phyloP scores from a whole-genome alignment of 192 early-diverging fungal genomes.

The Helicostylum pulchrum region DNA sequence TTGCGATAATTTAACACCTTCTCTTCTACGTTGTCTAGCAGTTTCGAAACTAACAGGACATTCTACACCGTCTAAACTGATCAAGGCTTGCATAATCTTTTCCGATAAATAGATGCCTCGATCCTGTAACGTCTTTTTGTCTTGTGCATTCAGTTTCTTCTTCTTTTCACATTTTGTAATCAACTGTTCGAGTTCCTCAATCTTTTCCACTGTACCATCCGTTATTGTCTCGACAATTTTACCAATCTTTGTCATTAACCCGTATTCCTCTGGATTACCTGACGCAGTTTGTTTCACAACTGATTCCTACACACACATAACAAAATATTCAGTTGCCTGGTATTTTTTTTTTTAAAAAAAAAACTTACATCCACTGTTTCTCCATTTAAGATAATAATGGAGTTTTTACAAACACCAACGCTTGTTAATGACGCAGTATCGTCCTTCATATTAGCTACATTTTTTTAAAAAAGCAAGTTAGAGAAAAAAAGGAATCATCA shows the following conservation, averaged over 20 bases:
- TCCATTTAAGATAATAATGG: slow-evolving; percentile 74
- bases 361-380: slow-evolving; percentile 52
- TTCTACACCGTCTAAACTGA: slow-evolving; percentile 70
- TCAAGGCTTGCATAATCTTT: slow-evolving; percentile 70
- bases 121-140: slow-evolving; percentile 66
- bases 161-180: slow-evolving; percentile 34
- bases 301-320: slow-evolving; percentile 5
- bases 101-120: slow-evolving; percentile 66
- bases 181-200: slow-evolving; percentile 27
- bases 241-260: slow-evolving; percentile 46
- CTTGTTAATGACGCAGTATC: slow-evolving; percentile 57
- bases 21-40: slow-evolving; percentile 69
- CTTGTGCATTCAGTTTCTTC: slow-evolving; percentile 24
- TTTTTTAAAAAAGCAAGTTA: neutral
- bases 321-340: neutral
- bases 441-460: slow-evolving; percentile 70
- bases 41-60: slow-evolving; percentile 65
- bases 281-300: slow-evolving; percentile 33
- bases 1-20: slow-evolving; percentile 74
- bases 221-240: slow-evolving; percentile 36
- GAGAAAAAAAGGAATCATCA: neutral
- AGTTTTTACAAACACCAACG: slow-evolving; percentile 70
- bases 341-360: neutral
- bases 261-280: slow-evolving; percentile 51
- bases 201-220: neutral